A percentile compares a stretch with the other conserved stretches of the same genome.
These are phyloP conservation scores for Crotalaria pallida DNA, from an alignment of 306 rosid genomes.

Conservation along the genomic window DNA sequence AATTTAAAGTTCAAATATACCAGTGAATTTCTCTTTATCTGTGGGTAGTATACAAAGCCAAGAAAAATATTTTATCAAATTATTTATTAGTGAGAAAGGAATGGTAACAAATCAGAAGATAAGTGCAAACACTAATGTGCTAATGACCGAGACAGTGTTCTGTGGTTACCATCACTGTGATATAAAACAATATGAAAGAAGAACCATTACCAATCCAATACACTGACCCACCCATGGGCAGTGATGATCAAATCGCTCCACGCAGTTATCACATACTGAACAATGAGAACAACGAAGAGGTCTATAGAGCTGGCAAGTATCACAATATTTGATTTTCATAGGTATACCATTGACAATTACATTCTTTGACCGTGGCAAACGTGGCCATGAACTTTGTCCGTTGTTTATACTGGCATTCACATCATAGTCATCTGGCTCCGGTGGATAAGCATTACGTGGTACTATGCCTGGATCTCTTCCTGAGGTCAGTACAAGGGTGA, in stretches of 20 bases:
- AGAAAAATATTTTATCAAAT: not conserved
- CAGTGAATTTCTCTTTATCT: not conserved
- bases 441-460: slow-evolving; percentile 64
- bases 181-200: slow-evolving; percentile 10
- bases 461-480: slow-evolving; percentile 85
- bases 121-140: not conserved
- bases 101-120: not conserved
- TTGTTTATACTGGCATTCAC: slow-evolving; percentile 25
- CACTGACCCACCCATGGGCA: slow-evolving; percentile 95
- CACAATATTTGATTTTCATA: slow-evolving; percentile 64
- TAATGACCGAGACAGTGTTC: not conserved
- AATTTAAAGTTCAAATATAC: not conserved
- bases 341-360: slow-evolving; percentile 45
- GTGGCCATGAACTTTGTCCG: slow-evolving; percentile 29
- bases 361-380: slow-evolving; percentile 52
- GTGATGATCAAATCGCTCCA: slow-evolving; percentile 85
- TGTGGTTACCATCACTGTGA: not conserved
- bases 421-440: slow-evolving; percentile 39
- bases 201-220: slow-evolving; percentile 58
- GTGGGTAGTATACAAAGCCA: not conserved
- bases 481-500: slow-evolving; percentile 62
- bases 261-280: slow-evolving; percentile 74
- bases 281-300: slow-evolving; percentile 83
- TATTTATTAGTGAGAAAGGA: not conserved
- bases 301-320: slow-evolving; percentile 71